Evolutionary conservation across 2,329 filamentous ascomycete species (phyloP), one percentile per base, ranked within the genome.

Genomic region (Pseudofabraea citricarpa): DNA sequence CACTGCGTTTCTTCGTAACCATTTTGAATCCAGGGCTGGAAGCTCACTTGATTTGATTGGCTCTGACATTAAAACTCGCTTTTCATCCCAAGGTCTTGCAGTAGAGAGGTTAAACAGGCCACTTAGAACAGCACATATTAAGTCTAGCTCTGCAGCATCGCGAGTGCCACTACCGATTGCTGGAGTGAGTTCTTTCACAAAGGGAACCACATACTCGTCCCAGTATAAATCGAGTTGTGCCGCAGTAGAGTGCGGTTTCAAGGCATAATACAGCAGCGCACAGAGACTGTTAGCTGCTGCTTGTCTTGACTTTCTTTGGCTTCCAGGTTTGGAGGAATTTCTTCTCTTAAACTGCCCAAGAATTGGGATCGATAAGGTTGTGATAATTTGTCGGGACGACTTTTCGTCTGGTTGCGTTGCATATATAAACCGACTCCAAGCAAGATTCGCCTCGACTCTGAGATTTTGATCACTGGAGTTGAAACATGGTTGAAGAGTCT

Each of bases 351-450:
- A 70, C 54, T 87, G 87, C 44, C 74, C 80, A 10, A 74, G 65
- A 12, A 90, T 74, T 0, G 88, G 87, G 46, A 84, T 79, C 45
- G 76, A 77, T 2, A 95, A 69, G 55, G 84, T 77, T 36, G 75
- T 80, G 21, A 77, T 68, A 55, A 86, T 71, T 1, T 71, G 71
- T 5, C 67, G 67, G 5, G 69, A 62, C 0, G 75, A 80, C 2
- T 70, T 67, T 16, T 80, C 74, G 51, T 84, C 81, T 0, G 83
- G 75, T 42, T 83, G 76, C 13, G 88, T 74, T 6, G 83, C 77
- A 59, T 85, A 95, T 16, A 93, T 77, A 35, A 96, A 80, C 41
- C 87, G 83, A 54, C 87, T 88, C 87, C 91, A 96, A 1, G 90
- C 90, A 44, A 83, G 70, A 56, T 91, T 89, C 18, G 90, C 87